phyloP scores from a whole-genome alignment of 2,329 filamentous ascomycete genomes.

The Teratosphaeria pseudoeucalypti region DNA sequence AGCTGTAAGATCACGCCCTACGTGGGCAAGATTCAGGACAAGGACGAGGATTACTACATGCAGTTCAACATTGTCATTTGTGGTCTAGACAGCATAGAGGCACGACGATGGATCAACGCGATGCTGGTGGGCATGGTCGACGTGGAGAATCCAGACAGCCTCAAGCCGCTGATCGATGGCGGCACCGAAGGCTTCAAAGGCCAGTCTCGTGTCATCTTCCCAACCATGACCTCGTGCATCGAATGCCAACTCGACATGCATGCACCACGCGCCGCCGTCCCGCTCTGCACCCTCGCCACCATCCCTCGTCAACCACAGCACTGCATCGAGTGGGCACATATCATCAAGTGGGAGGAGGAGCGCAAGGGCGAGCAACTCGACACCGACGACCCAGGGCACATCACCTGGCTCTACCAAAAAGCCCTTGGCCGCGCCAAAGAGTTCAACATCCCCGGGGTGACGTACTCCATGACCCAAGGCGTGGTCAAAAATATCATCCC shows the following conservation, averaged over 20 bases:
- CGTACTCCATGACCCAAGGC: conserved; percentile 90
- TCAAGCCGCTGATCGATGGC: conserved; percentile 92
- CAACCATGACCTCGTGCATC: conserved; percentile 88
- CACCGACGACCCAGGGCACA: conserved; percentile 92
- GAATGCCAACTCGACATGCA: conserved; percentile 99
- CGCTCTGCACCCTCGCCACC: conserved; percentile 88
- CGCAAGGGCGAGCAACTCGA: conserved; percentile 69
- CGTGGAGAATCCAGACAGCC: conserved; percentile 64
- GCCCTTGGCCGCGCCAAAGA: conserved; percentile 71
- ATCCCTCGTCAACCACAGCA: conserved; percentile 96
- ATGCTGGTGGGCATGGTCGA: conserved; percentile 87
- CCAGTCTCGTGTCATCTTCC: conserved; percentile 83
- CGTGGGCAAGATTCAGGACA: conserved; percentile 92
- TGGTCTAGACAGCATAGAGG: conserved; percentile 92
- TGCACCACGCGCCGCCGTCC: conserved; percentile 90
- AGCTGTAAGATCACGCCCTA: conserved; percentile 89
- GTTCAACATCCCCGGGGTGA: conserved; percentile 85
- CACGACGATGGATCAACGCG: conserved; percentile 96
- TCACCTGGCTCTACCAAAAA: conserved; percentile 90
- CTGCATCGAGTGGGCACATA: conserved; percentile 97
- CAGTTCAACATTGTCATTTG: conserved; percentile 92
- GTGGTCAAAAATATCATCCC: conserved; percentile 99
- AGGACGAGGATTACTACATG: conserved; percentile 92
- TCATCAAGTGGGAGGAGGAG: conserved; percentile 84
- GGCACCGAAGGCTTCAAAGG: conserved; percentile 98